phyloP scores from a whole-genome alignment of 2,329 filamentous ascomycete genomes.

The Neonectria ditissima region DNA sequence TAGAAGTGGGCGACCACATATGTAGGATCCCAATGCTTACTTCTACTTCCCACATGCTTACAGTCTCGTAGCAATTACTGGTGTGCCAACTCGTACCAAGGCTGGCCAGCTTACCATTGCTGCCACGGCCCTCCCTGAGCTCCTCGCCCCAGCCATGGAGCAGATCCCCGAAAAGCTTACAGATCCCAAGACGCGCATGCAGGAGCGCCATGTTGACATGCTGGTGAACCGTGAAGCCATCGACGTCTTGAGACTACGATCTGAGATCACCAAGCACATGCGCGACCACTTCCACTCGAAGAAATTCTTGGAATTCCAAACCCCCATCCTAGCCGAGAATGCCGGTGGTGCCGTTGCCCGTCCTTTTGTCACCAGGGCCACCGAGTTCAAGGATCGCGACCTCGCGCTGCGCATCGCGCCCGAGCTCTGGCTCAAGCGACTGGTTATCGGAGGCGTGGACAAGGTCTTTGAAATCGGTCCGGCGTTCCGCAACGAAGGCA shows the following conservation, averaged over 20 bases:
- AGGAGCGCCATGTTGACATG: slow-evolving; percentile 87
- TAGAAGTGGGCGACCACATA: slow-evolving; percentile 86
- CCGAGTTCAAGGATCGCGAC: slow-evolving; percentile 77
- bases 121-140: slow-evolving; percentile 73
- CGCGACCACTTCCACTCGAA: slow-evolving; percentile 78
- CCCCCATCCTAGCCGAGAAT: slow-evolving; percentile 84
- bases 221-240: slow-evolving; percentile 77
- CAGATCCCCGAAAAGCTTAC: slow-evolving; percentile 78
- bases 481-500: slow-evolving; percentile 91
- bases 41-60: slow-evolving; percentile 38
- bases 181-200: slow-evolving; percentile 78
- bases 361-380: slow-evolving; percentile 84
- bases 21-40: slow-evolving; percentile 65
- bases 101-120: slow-evolving; percentile 82
- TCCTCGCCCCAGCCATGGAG: slow-evolving; percentile 83
- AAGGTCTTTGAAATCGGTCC: slow-evolving; percentile 93
- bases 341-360: slow-evolving; percentile 90
- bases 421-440: slow-evolving; percentile 92
- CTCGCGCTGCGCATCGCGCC: slow-evolving; percentile 90
- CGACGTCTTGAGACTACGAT: slow-evolving; percentile 79
- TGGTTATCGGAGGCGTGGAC: slow-evolving; percentile 90
- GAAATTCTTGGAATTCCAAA: slow-evolving; percentile 88
- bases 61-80: slow-evolving; percentile 70
- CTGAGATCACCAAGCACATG: slow-evolving; percentile 79
- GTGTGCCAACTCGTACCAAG: slow-evolving; percentile 75